Evolutionary conservation across 2,329 filamentous ascomycete genomes (phyloP).

Genomic region (Colletotrichum viniferum): DNA sequence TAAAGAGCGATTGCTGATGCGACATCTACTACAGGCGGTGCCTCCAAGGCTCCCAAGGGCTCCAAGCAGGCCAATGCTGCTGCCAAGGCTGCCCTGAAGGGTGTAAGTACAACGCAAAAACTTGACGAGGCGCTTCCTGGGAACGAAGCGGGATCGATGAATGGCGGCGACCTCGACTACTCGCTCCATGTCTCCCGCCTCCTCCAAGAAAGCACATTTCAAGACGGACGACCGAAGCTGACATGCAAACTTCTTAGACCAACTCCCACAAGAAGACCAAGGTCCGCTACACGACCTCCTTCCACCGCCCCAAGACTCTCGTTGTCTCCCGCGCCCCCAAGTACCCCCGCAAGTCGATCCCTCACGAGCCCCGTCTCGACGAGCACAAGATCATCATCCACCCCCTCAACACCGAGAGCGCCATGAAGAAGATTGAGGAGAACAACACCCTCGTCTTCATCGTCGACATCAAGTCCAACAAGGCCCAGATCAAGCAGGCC

Average conservation of each 20-base stretch:
- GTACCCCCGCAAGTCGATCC: constrained; percentile 96
- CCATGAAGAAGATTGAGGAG: constrained; percentile 99
- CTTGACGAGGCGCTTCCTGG: constrained; percentile 4
- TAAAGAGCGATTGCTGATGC: constrained; percentile 76
- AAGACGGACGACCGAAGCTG: not conserved
- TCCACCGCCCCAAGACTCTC: constrained; percentile 98
- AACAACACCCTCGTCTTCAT: constrained; percentile 99
- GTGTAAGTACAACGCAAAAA: constrained; percentile 69
- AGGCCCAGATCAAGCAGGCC: constrained; percentile 98
- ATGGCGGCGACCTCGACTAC: not conserved
- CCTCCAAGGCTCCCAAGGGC: constrained; percentile 61
- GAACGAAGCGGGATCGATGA: not conserved
- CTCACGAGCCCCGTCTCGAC: constrained; percentile 89
- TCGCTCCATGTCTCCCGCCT: not conserved
- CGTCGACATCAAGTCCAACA: constrained; percentile 97
- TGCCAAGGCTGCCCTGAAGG: constrained; percentile 94
- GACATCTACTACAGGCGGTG: constrained; percentile 58
- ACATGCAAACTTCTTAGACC: constrained; percentile 38
- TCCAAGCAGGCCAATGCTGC: constrained; percentile 90
- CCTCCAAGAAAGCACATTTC: not conserved
- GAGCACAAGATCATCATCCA: constrained; percentile 97
- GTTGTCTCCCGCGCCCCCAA: constrained; percentile 88
- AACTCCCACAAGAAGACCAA: constrained; percentile 85
- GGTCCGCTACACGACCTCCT: constrained; percentile 89
- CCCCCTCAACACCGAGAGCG: constrained; percentile 99